Base-by-base conservation (phyloP, 164 flowering plant genomes). In the Dillenia turbinata region DNA sequence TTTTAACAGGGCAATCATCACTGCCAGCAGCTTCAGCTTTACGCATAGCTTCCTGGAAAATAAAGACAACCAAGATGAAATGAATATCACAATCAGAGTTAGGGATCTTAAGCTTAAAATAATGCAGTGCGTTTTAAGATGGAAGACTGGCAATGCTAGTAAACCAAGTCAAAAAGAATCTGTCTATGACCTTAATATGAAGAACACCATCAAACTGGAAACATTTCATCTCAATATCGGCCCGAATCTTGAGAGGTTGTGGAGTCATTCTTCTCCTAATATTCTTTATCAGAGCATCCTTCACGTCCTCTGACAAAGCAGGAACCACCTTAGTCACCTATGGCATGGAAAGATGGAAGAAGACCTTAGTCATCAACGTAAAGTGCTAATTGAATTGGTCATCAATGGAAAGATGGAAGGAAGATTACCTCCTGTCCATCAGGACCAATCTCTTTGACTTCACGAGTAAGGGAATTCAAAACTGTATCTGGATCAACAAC, bases 161-260 rank as follows among this genome's bases (percentile, higher is more conserved):
- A 6, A 16, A 48, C 22, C 26, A 14, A 12, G n/a, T 5, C 14
- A 26, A 56, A 17, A 47, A 52, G 26, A 56, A 56, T 26, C 11
- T 17, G 9, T 45, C 9, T 59, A 69, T 24, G 16, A 88, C 99
- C 96, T 94, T 91, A 47, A 94, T 91, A 78, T 94, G 97, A 72
- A 94, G 90, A 72, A 94, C 90, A n/a, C 99, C 99, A 74, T 94
- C 97, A 78, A 89, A 88, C 77, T 88, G 92, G 61, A 91, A 89
- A 72, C 99, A 94, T 59, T 81, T 94, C 96, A 94, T 85, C 64
- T 94, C 99, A 66, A 94, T 83, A 65, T 94, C 97, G 66, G 96
- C 99, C 16, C 90, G 83, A 56, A 94, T 91, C 76, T 89, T 94
- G 76, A 89, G 64, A 15, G 99, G 90, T 47, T 92, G 97, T 9